Percentiles rank a stretch among this genome's conserved stretches.
phyloP scores from a whole-genome alignment of 1,284 basidiomycete genomes.

The Calocybe gambosa region DNA sequence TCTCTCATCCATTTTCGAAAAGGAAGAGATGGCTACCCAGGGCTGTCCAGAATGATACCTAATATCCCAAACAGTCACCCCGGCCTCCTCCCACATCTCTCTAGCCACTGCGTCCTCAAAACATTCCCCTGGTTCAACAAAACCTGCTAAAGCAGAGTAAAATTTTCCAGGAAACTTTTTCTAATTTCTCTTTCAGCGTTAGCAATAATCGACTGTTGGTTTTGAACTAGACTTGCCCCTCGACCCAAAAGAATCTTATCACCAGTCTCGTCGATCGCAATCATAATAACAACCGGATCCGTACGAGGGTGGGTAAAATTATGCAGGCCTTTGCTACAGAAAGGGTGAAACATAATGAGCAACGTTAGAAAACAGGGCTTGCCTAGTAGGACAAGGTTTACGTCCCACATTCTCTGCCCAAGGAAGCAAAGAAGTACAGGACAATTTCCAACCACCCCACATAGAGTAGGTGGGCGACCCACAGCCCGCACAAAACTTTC shows the following conservation, averaged over 20 bases:
- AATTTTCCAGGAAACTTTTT: slow-evolving; percentile 64
- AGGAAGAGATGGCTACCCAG: slow-evolving; percentile 47
- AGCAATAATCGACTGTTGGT: background rate
- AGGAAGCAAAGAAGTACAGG: slow-evolving; percentile 69
- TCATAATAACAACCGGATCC: slow-evolving; percentile 91
- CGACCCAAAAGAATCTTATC: slow-evolving; percentile 85
- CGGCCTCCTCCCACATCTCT: slow-evolving; percentile 95
- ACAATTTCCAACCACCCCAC: slow-evolving; percentile 96
- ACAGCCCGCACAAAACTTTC: slow-evolving; percentile 84
- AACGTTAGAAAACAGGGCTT: slow-evolving; percentile 15
- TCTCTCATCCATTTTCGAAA: background rate
- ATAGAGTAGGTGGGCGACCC: slow-evolving; percentile 78
- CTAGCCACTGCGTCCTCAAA: slow-evolving; percentile 92
- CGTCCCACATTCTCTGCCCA: slow-evolving; percentile 58
- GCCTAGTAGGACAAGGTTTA: slow-evolving; percentile 67
- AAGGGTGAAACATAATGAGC: slow-evolving; percentile 1
- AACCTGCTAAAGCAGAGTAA: slow-evolving; percentile 88
- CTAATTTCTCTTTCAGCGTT: slow-evolving; percentile 50
- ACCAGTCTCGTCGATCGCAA: slow-evolving; percentile 71
- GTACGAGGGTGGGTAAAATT: slow-evolving; percentile 89
- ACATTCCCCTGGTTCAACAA: slow-evolving; percentile 90
- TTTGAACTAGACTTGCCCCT: slow-evolving; percentile 49
- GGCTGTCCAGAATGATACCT: slow-evolving; percentile 85
- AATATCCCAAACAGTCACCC: slow-evolving; percentile 79
- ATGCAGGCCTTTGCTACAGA: slow-evolving; percentile 68